A percentile compares a stretch with the other conserved stretches of the same genome.
Conservation (phyloP, 2,329 filamentous ascomycete genomes). For the Exophiala lecanii-corni region DNA sequence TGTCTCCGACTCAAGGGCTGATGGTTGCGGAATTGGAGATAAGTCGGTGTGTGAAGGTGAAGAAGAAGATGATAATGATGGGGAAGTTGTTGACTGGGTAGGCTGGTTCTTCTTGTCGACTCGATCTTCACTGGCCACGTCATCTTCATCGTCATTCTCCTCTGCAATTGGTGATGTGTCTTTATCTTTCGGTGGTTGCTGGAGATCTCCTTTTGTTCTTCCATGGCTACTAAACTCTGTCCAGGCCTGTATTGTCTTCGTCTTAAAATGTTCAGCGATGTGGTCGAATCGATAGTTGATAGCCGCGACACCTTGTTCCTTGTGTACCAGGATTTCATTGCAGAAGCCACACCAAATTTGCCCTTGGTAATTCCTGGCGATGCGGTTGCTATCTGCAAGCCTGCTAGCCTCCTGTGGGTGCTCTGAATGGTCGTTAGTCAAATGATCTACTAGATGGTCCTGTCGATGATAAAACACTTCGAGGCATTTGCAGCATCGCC, state of each 20-base stretch:
- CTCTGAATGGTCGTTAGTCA: slow-evolving; percentile 6
- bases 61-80: no score
- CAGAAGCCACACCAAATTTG: slow-evolving; percentile 91
- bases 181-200: not conserved
- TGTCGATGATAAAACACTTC: slow-evolving; percentile 9
- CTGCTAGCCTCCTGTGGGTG: slow-evolving; percentile 28
- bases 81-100: no score
- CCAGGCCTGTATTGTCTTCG: slow-evolving; percentile 15
- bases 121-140: no score
- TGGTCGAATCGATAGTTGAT: slow-evolving; percentile 65
- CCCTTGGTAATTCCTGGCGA: slow-evolving; percentile 60
- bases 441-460: slow-evolving; percentile 54
- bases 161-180: no score
- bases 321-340: slow-evolving; percentile 49
- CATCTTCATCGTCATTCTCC: no score
- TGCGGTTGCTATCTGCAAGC: slow-evolving; percentile 49
- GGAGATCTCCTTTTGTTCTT: slow-evolving; percentile 6
- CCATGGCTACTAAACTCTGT: slow-evolving; percentile 16
- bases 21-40: no score
- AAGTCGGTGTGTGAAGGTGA: no score
- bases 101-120: no score
- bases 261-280: slow-evolving; percentile 58
- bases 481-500: slow-evolving; percentile 54
- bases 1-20: no score
- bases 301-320: slow-evolving; percentile 45